phyloP scores from a whole-genome alignment of 2,329 filamentous ascomycete species.

The Thielaviopsis populi region DNA sequence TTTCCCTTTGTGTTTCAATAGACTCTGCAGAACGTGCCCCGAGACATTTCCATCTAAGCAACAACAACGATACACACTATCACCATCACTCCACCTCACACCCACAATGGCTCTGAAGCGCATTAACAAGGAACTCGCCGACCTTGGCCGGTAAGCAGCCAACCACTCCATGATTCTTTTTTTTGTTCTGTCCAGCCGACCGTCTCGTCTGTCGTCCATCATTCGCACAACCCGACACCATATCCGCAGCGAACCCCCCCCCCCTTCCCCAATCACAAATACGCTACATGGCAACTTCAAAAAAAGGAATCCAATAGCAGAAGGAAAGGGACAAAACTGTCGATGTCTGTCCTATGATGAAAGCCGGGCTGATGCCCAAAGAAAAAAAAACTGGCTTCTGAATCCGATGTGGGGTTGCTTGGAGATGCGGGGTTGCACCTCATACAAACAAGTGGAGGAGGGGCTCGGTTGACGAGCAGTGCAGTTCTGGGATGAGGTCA shows the following conservation, averaged over 20 bases:
- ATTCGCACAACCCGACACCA: no score
- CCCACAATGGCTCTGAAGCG: slow-evolving; percentile 70
- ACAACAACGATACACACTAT: background rate
- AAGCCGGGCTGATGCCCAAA: background rate
- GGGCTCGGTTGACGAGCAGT: no score
- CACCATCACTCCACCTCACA: slow-evolving; percentile 15
- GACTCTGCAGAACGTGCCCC: no score
- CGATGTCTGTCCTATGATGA: background rate
- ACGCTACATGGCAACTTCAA: no score
- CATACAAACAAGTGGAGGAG: background rate
- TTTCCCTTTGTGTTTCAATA: background rate
- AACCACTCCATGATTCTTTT: slow-evolving; percentile 19
- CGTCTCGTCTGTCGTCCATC: no score
- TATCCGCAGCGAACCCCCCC: background rate
- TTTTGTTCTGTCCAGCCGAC: background rate
- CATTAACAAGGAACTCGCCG: slow-evolving; percentile 87
- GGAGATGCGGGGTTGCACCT: background rate
- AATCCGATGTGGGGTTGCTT: background rate
- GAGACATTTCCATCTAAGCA: background rate
- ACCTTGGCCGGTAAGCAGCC: slow-evolving; percentile 62
- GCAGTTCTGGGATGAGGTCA: no score
- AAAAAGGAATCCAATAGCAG: no score
- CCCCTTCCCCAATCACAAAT: no score
- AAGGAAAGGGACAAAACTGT: background rate
- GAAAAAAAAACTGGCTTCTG: background rate